These are phyloP conservation scores for Chaetomidium leptoderma DNA, from an alignment of 495 filamentous ascomycete species.

Conservation along the genomic window DNA sequence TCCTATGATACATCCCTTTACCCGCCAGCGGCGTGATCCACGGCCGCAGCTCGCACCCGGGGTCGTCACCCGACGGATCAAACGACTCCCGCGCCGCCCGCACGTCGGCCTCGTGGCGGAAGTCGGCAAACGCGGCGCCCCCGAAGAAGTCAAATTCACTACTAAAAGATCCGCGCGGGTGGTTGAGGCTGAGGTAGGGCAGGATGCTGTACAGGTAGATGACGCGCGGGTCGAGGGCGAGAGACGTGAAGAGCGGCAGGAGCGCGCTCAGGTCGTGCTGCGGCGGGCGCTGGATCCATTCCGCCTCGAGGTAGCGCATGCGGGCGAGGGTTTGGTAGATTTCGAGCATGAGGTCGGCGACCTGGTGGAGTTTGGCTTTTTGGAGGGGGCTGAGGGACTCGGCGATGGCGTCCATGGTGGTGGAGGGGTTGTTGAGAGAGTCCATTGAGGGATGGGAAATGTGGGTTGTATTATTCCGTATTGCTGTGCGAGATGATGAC, in stretches of 20 bases:
- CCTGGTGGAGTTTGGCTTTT: slow-evolving; percentile 14
- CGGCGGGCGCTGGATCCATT: slow-evolving; percentile 19
- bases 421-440: no score
- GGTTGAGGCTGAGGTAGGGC: slow-evolving; percentile 22
- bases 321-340: slow-evolving; percentile 21
- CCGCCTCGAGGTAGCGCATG: slow-evolving; percentile 14
- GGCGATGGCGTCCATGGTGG: not conserved
- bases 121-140: slow-evolving; percentile 10
- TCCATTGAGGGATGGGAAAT: no score
- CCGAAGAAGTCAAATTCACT: slow-evolving; percentile 6
- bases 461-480: no score
- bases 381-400: no score
- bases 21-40: slow-evolving; percentile 15
- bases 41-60: not conserved
- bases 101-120: slow-evolving; percentile 6
- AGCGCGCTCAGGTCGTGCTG: slow-evolving; percentile 19
- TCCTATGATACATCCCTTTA: slow-evolving; percentile 5
- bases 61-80: not conserved
- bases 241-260: slow-evolving; percentile 11
- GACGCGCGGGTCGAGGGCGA: slow-evolving; percentile 18
- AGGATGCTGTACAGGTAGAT: slow-evolving; percentile 28
- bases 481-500: no score
- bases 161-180: no score
- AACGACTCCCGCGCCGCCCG: no score
- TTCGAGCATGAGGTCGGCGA: slow-evolving; percentile 16